Evolutionary conservation across 371 early-diverging fungal genomes (phyloP).

Genomic region (Smittium mucronatum): DNA sequence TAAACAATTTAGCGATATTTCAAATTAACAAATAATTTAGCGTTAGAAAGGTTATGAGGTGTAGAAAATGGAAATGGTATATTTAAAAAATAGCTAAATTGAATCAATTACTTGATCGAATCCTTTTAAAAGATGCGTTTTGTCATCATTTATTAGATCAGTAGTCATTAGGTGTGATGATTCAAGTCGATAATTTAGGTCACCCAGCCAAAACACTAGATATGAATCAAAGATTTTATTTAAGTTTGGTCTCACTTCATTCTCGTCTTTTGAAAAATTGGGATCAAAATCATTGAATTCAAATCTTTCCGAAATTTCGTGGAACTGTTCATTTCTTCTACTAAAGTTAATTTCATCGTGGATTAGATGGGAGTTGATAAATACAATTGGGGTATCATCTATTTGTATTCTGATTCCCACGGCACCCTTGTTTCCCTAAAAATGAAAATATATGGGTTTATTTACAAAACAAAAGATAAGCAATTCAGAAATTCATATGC

Average conservation of each 20-base stretch:
- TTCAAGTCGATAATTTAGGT: conserved; percentile 82
- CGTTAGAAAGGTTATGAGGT: no score
- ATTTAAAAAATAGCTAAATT: no score
- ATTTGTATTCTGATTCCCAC: conserved; percentile 61
- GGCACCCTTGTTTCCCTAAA: conserved; percentile 85
- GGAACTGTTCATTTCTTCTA: conserved; percentile 76
- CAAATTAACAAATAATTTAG: no score
- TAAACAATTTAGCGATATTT: neutral
- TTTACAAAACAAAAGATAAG: neutral
- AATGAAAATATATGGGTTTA: conserved; percentile 15
- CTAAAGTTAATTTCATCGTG: conserved; percentile 67
- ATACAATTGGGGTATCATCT: conserved; percentile 68
- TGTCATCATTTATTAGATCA: conserved; percentile 37
- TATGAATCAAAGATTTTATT: conserved; percentile 26
- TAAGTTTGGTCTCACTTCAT: neutral
- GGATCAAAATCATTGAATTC: conserved; percentile 35
- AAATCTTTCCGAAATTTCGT: conserved; percentile 61
- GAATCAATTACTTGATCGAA: conserved; percentile 49
- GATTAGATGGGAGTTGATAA: conserved; percentile 82
- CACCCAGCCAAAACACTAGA: conserved; percentile 78
- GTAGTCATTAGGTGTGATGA: conserved; percentile 45
- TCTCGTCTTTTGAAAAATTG: conserved; percentile 13
- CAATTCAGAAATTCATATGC: neutral
- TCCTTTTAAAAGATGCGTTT: conserved; percentile 40
- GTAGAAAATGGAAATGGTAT: no score